Base-by-base conservation (phyloP, 2,329 filamentous ascomycete genomes). In the Phoma herbarum region DNA sequence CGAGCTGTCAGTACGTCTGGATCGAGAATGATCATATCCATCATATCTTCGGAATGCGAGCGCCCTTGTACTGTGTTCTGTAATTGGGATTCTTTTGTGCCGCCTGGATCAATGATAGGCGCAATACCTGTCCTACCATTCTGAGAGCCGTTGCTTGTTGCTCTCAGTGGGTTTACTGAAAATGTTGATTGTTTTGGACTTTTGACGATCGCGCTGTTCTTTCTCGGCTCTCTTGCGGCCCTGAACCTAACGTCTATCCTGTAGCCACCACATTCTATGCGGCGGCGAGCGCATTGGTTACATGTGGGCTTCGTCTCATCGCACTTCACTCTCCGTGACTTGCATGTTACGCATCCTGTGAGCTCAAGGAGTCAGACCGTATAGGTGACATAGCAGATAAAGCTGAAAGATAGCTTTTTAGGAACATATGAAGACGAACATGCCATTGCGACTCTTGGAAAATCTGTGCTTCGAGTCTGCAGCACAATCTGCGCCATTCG, bases 161-260 rank as follows among this genome's bases (percentile, higher is more conserved):
- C 18, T 18, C 42, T 52, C 46, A 50, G 41, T 11, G 42, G 54
- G 26, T 41, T 56, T 29, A 43, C 46, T 23, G 58, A 39, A 1
- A 56, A 51, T 2, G 52, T 53, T 11, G 57, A 51, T n/a, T 52
- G 41, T 9, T 14, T 31, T 37, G 47, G 52, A 11, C 41, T 60
- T 18, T 48, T 82, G 52, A 85, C 46, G 33, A 52, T 53, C 42
- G 47, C 46, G 23, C 51, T 62, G 22, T 58, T 60, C 39, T 23
- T 57, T 33, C 54, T 63, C n/a, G 59, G 61, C 20, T 52, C 59
- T 48, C 48, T 51, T 42, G 52, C 65, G 33, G 56, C 59, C 52
- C 61, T 82, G 87, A 87, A 90, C 79, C 90, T 89, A 75, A 90
- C 89, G 71, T 89, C 85, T 70, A 89, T 90, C 73, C 85, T 88